phyloP scores from a whole-genome alignment of 805 yeast genomes.

The Dipodascopsis uninucleata region DNA sequence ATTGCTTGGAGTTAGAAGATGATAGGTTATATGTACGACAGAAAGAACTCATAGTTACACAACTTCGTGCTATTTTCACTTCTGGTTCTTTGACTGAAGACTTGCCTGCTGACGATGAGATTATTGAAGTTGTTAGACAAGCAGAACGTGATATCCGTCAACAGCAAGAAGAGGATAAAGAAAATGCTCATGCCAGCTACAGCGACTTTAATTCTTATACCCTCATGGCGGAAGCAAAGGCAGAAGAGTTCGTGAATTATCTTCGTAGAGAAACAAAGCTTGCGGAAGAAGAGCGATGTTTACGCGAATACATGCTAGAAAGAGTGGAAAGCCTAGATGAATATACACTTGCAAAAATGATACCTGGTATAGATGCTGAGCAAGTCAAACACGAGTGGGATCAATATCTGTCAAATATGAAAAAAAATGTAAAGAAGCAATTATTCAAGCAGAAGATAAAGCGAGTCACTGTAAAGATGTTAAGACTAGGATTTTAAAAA shows the following conservation, averaged over 20 bases:
- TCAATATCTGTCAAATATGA: conserved; percentile 2
- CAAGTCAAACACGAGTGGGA: conserved; percentile 11
- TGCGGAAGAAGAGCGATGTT: conserved; percentile 1
- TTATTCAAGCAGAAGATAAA: conserved; percentile 1
- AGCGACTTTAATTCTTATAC: no score
- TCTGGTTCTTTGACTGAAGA: no score
- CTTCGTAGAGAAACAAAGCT: neutral
- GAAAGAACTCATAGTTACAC: conserved; percentile 4
- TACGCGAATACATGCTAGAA: neutral
- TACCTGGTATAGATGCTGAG: conserved; percentile 6
- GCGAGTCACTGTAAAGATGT: neutral
- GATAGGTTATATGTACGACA: conserved; percentile 4
- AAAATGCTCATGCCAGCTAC: no score
- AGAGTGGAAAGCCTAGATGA: conserved; percentile 6
- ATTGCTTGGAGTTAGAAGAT: conserved; percentile 13
- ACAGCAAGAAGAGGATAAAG: no score
- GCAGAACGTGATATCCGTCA: no score
- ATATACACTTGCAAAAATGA: conserved; percentile 5
- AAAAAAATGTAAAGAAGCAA: conserved; percentile 1
- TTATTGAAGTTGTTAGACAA: conserved; percentile 1
- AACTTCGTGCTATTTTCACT: conserved; percentile 7
- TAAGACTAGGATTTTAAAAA: neutral
- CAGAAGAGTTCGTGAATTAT: conserved; percentile 10
- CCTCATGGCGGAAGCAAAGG: conserved; percentile 6
- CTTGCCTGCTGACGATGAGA: no score